Evolutionary conservation across 306 rosid genomes (phyloP).

Genomic region (Prinsepia uniflora): DNA sequence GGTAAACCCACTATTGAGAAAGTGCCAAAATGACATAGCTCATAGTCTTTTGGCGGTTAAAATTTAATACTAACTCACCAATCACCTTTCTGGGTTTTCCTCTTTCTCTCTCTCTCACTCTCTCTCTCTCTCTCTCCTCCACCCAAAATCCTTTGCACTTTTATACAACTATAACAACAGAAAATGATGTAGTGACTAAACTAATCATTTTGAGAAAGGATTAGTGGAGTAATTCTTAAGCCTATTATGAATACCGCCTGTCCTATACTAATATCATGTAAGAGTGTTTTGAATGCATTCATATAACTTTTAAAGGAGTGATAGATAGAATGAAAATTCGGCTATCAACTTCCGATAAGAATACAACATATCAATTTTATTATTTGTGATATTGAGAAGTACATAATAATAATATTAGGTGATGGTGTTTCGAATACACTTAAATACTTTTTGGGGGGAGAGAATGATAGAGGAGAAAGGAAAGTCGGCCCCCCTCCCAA

Average conservation of each 20-base stretch:
- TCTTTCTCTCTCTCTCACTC: conserved; percentile 18
- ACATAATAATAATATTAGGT: no score
- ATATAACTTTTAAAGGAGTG: no score
- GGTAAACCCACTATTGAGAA: conserved; percentile 20
- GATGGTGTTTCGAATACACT: no score
- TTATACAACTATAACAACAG: background rate
- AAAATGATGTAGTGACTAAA: conserved; percentile 5
- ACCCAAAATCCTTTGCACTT: conserved; percentile 8
- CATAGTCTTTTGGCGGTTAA: conserved; percentile 37
- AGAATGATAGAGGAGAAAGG: background rate
- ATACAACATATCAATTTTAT: no score
- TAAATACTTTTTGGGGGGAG: background rate
- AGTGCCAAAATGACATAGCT: conserved; percentile 15
- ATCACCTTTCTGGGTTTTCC: conserved; percentile 25
- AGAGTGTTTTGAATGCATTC: no score
- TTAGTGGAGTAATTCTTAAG: no score
- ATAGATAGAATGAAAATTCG: conserved; percentile 21
- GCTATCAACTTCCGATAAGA: background rate
- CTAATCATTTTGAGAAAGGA: background rate
- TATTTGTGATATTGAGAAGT: no score
- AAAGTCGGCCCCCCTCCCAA: conserved; percentile 11
- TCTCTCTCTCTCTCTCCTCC: conserved; percentile 28
- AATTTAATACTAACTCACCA: conserved; percentile 30
- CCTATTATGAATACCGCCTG: no score
- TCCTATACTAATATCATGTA: no score